Conservation (phyloP, 1,284 basidiomycete species). For the Schizopora paradoxa region DNA sequence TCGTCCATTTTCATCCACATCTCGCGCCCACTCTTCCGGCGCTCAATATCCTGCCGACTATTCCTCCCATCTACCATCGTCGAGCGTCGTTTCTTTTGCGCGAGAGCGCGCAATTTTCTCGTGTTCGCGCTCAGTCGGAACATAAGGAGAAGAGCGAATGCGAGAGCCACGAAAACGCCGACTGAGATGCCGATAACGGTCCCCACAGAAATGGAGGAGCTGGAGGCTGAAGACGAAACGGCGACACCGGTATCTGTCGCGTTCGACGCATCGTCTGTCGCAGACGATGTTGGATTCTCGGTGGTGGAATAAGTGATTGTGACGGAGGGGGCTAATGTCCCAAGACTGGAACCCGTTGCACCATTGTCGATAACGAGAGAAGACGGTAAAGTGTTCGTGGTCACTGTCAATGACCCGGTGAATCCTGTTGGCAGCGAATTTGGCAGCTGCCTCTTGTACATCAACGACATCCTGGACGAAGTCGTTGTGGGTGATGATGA, state of each 20-base stretch:
- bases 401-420: background rate
- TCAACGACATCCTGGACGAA: too few relatives aligned
- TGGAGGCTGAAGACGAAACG: conserved; percentile 1
- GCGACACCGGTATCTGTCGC: background rate
- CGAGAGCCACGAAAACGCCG: conserved; percentile 14
- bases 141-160: conserved; percentile 6
- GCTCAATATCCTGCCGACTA: conserved; percentile 4
- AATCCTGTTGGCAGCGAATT: too few relatives aligned
- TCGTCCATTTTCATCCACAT: conserved; percentile 19
- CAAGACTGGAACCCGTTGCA: too few relatives aligned
- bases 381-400: background rate
- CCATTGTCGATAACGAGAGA: conserved; percentile 1
- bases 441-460: too few relatives aligned
- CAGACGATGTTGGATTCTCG: too few relatives aligned
- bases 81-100: background rate
- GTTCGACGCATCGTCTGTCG: background rate
- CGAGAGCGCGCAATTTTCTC: background rate
- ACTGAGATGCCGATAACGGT: conserved; percentile 17
- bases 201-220: conserved; percentile 12
- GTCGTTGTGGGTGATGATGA: too few relatives aligned
- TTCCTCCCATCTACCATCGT: background rate
- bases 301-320: background rate
- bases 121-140: background rate
- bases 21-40: conserved; percentile 15
- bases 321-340: background rate